Evolutionary conservation across 2,329 filamentous ascomycete species (phyloP).

Genomic region (Ophiostoma piceae): DNA sequence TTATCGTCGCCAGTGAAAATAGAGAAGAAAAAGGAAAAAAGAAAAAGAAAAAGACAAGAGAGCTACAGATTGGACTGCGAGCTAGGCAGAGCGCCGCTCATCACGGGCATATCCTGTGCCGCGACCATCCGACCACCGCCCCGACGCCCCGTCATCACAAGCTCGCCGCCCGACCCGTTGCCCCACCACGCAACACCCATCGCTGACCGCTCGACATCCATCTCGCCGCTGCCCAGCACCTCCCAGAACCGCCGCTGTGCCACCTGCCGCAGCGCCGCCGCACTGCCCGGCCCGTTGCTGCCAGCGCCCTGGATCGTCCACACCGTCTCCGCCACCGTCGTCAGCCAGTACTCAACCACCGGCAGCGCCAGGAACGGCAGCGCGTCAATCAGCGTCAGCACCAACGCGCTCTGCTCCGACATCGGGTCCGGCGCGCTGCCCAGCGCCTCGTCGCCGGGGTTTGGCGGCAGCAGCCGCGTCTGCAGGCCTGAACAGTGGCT

Average conservation of each 20-base stretch:
- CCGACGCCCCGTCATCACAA: constrained; percentile 36
- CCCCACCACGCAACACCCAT: constrained; percentile 86
- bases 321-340: constrained; percentile 62
- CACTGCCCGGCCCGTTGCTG: constrained; percentile 37
- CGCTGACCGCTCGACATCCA: constrained; percentile 79
- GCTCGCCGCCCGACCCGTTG: constrained; percentile 49
- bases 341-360: constrained; percentile 75
- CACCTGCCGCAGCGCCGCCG: constrained; percentile 51
- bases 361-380: constrained; percentile 66
- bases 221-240: constrained; percentile 70
- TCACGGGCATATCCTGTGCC: constrained; percentile 29
- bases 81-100: constrained; percentile 34
- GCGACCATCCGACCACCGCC: neutral
- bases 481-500: neutral
- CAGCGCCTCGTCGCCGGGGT: constrained; percentile 28
- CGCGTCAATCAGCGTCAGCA: constrained; percentile 72
- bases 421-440: constrained; percentile 33
- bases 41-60: neutral
- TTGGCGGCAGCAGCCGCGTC: constrained; percentile 35
- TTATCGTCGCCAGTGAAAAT: neutral
- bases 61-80: neutral
- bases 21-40: neutral
- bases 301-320: constrained; percentile 47
- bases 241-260: constrained; percentile 74
- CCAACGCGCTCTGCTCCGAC: constrained; percentile 75